phyloP scores from a whole-genome alignment of 129 eudicot species.

The Arctium minus region DNA sequence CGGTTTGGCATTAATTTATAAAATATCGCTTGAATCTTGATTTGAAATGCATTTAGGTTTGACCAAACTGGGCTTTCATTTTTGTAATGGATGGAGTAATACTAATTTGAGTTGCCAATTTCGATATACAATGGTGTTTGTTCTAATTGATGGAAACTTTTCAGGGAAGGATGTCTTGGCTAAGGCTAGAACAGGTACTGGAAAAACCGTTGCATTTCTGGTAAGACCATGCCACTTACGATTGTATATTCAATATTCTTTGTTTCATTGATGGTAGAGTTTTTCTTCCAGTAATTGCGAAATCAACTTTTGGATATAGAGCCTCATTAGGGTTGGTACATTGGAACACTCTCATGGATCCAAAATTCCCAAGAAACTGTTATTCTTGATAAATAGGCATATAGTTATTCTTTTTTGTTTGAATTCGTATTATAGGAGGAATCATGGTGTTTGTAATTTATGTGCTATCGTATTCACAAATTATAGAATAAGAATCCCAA shows the following conservation, averaged over 20 bases:
- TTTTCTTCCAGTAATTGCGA: neutral
- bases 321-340: neutral
- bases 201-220: slow-evolving; percentile 96
- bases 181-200: slow-evolving; percentile 97
- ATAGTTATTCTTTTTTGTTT: neutral
- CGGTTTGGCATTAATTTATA: neutral
- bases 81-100: neutral
- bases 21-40: neutral
- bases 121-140: neutral
- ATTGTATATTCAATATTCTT: neutral
- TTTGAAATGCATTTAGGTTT: slow-evolving; percentile 5
- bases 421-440: neutral
- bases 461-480: neutral
- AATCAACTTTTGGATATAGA: neutral
- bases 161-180: slow-evolving; percentile 96
- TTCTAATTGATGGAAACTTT: slow-evolving; percentile 3
- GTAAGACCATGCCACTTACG: slow-evolving; percentile 29
- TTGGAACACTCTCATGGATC: neutral
- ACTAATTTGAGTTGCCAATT: neutral
- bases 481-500: neutral
- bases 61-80: neutral
- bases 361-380: neutral
- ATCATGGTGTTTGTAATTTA: neutral
- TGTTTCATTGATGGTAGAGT: neutral
- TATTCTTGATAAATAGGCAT: neutral